phyloP scores from a whole-genome alignment of 2,329 filamentous ascomycete genomes.

The Diaporthe sp. region DNA sequence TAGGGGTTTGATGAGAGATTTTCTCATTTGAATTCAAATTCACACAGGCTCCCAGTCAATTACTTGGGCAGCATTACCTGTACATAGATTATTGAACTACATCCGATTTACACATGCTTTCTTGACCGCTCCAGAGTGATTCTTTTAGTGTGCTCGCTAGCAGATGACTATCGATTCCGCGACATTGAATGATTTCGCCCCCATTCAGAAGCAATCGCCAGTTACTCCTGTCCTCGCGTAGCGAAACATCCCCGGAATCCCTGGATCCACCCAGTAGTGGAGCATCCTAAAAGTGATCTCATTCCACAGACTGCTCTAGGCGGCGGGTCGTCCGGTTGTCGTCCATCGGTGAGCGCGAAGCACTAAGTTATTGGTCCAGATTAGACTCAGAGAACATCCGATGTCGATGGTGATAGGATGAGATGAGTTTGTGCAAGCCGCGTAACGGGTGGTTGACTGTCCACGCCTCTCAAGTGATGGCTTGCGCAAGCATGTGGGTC shows the following conservation, averaged over 20 bases:
- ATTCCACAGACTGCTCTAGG: constrained; percentile 19
- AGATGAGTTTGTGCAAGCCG: background rate
- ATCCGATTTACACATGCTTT: background rate
- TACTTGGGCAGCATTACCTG: constrained; percentile 17
- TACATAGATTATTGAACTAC: constrained; percentile 19
- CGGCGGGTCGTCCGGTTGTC: background rate
- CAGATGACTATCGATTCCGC: background rate
- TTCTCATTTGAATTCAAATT: background rate
- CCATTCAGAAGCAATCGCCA: background rate
- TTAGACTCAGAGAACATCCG: background rate
- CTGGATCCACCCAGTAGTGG: background rate
- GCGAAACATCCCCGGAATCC: constrained; percentile 1
- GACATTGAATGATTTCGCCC: background rate
- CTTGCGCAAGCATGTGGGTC: constrained; percentile 33
- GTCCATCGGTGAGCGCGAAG: background rate
- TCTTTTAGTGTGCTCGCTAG: background rate
- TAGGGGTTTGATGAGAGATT: constrained; percentile 7
- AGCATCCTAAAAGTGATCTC: background rate
- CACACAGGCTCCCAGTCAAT: background rate
- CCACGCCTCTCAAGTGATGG: background rate
- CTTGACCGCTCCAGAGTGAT: too few relatives aligned
- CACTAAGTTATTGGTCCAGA: background rate
- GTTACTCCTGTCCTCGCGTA: background rate
- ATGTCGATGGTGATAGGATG: background rate
- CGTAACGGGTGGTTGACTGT: background rate